Conservation (phyloP, 1,284 basidiomycete species). For the Chondrostereum purpureum region DNA sequence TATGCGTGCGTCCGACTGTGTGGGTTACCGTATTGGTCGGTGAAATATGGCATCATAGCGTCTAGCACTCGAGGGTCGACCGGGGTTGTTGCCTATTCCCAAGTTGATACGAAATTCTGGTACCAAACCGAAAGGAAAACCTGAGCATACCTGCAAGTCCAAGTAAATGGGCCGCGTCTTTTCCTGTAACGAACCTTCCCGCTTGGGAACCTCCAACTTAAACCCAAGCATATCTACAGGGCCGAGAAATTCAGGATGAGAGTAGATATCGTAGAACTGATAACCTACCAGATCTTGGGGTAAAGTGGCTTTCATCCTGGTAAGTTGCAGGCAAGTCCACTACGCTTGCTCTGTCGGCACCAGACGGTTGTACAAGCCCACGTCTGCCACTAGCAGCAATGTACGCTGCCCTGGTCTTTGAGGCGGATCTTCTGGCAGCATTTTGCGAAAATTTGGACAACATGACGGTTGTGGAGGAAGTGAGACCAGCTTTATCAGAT, state of each 20-base stretch:
- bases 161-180: conserved; percentile 88
- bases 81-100: conserved; percentile 84
- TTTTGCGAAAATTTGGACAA: conserved; percentile 46
- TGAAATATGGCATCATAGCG: conserved; percentile 93
- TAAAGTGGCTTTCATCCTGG: conserved; percentile 62
- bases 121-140: neutral
- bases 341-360: conserved; percentile 72
- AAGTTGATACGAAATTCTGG: conserved; percentile 10
- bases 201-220: conserved; percentile 67
- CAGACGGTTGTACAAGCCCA: conserved; percentile 68
- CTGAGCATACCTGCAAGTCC: conserved; percentile 86
- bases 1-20: conserved; percentile 98
- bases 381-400: conserved; percentile 25
- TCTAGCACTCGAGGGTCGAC: conserved; percentile 97
- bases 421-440: conserved; percentile 23
- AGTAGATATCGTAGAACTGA: conserved; percentile 1
- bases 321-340: conserved; percentile 72
- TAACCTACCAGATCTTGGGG: conserved; percentile 59
- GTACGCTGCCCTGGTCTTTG: conserved; percentile 14
- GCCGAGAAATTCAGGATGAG: neutral
- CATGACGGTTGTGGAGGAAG: conserved; percentile 33
- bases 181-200: conserved; percentile 54
- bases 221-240: conserved; percentile 82
- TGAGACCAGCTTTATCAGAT: conserved; percentile 3
- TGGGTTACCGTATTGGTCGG: conserved; percentile 97